phyloP scores from a whole-genome alignment of 129 eudicot species.

The Flaveria bidentis region DNA sequence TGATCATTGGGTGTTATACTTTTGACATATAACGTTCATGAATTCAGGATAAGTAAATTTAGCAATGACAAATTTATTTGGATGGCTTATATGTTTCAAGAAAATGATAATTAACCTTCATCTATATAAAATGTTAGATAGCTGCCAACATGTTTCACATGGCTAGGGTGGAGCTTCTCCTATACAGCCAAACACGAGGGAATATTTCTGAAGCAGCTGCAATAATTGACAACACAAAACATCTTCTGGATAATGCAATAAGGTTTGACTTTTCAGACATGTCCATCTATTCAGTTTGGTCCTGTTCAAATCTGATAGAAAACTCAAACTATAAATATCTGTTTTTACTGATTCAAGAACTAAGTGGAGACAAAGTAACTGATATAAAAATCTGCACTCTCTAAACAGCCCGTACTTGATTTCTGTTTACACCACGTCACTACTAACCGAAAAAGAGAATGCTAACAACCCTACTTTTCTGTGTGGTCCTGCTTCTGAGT shows the following conservation, averaged over 20 bases:
- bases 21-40: constrained; percentile 10
- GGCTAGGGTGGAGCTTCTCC: constrained; percentile 65
- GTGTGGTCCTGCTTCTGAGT: neutral
- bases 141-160: constrained; percentile 74
- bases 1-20: neutral
- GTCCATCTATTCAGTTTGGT: neutral
- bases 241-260: constrained; percentile 48
- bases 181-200: constrained; percentile 34
- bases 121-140: constrained; percentile 34
- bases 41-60: neutral
- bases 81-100: neutral
- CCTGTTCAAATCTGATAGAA: constrained; percentile 1
- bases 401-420: neutral
- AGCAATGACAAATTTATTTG: neutral
- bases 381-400: neutral
- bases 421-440: neutral
- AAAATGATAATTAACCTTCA: constrained; percentile 9
- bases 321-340: neutral
- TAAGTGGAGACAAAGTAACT: neutral
- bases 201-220: constrained; percentile 46
- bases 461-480: neutral
- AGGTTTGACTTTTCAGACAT: constrained; percentile 47
- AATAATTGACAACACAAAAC: constrained; percentile 61
- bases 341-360: neutral
- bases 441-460: neutral